Percentiles rank a stretch among this genome's conserved stretches.
phyloP scores from a whole-genome alignment of 106 monocot genomes.

The Phalaenopsis aphrodite region DNA sequence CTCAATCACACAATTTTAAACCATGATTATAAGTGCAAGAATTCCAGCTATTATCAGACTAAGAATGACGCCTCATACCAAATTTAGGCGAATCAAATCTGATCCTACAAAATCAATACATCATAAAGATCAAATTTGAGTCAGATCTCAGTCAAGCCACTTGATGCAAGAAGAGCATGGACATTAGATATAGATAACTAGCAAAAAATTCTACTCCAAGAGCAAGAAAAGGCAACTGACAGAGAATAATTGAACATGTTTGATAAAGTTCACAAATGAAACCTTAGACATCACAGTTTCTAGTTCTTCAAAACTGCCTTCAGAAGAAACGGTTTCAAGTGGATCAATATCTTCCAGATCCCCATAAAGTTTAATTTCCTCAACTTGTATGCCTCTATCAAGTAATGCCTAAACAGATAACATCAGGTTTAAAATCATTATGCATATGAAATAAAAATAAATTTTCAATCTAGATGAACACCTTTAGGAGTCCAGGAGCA shows the following conservation, averaged over 20 bases:
- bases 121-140: background rate
- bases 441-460: slow-evolving; percentile 5
- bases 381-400: slow-evolving; percentile 66
- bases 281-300: slow-evolving; percentile 77
- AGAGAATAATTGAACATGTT: background rate
- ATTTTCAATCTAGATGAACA: slow-evolving; percentile 1
- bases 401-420: slow-evolving; percentile 49
- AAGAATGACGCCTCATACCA: too few species aligned
- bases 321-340: slow-evolving; percentile 26
- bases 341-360: slow-evolving; percentile 36
- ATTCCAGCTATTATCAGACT: too few species aligned
- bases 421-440: slow-evolving; percentile 5
- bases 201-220: background rate
- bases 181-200: background rate
- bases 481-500: slow-evolving; percentile 94
- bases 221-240: background rate
- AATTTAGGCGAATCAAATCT: too few species aligned
- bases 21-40: too few species aligned
- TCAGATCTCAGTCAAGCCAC: background rate
- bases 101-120: background rate
- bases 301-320: slow-evolving; percentile 65
- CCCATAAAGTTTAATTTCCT: slow-evolving; percentile 93
- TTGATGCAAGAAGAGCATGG: background rate
- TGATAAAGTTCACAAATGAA: background rate
- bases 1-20: too few species aligned